phyloP scores from a whole-genome alignment of 495 filamentous ascomycete genomes.

The Cenococcum geophilum region DNA sequence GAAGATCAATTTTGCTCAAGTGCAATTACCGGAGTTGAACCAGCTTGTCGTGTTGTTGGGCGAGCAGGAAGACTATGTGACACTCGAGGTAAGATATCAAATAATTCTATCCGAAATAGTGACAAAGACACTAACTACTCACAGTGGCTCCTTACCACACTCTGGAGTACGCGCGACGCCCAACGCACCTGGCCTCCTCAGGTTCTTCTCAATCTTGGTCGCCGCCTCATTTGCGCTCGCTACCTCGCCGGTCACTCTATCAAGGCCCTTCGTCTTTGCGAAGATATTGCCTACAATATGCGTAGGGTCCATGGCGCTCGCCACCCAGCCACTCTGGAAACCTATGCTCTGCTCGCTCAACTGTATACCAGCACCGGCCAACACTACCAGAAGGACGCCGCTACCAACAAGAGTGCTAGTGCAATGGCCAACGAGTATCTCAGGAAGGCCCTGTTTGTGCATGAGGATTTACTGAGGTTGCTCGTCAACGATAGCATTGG shows the following conservation, averaged over 20 bases:
- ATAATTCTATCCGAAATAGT: not conserved
- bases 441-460: slow-evolving; percentile 19
- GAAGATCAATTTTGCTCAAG: slow-evolving; percentile 23
- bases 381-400: slow-evolving; percentile 14
- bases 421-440: slow-evolving; percentile 20
- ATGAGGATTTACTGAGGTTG: slow-evolving; percentile 17
- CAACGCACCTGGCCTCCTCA: slow-evolving; percentile 23
- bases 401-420: slow-evolving; percentile 6
- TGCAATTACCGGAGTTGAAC: slow-evolving; percentile 19
- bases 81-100: slow-evolving; percentile 20
- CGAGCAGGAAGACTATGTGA: slow-evolving; percentile 21
- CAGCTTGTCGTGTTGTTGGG: slow-evolving; percentile 16
- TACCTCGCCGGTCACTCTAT: slow-evolving; percentile 22
- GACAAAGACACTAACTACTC: slow-evolving; percentile 1
- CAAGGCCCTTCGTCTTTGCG: slow-evolving; percentile 26
- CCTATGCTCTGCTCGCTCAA: slow-evolving; percentile 18
- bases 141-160: slow-evolving; percentile 21
- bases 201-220: slow-evolving; percentile 26
- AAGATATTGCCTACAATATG: slow-evolving; percentile 29
- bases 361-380: slow-evolving; percentile 20
- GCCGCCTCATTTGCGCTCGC: slow-evolving; percentile 22
- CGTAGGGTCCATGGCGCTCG: slow-evolving; percentile 20
- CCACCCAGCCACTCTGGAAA: slow-evolving; percentile 22
- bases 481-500: slow-evolving; percentile 11
- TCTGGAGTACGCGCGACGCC: slow-evolving; percentile 24